Conservation (phyloP, 805 yeast species). For the Starmera quercuum region DNA sequence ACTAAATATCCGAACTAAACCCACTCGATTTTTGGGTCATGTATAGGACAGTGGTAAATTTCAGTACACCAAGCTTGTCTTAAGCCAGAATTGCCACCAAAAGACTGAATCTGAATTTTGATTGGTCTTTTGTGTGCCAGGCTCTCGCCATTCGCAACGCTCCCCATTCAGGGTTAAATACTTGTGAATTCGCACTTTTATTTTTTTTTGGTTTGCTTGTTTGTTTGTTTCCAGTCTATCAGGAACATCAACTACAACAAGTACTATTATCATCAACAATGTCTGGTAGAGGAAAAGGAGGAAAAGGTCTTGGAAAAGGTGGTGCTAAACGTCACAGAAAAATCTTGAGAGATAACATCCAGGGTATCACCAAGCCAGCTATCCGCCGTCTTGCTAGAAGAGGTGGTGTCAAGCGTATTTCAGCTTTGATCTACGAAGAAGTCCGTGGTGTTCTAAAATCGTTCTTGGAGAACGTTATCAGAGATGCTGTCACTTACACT, state of each 20-base stretch:
- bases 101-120: too few relatives aligned
- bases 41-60: too few relatives aligned
- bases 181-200: too few relatives aligned
- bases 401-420: constrained; percentile 99
- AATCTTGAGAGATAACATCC: constrained; percentile 98
- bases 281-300: constrained; percentile 99
- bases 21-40: too few relatives aligned
- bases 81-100: too few relatives aligned
- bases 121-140: too few relatives aligned
- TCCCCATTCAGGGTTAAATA: too few relatives aligned
- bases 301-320: constrained; percentile 99
- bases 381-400: constrained; percentile 99
- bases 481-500: constrained; percentile 99
- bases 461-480: constrained; percentile 93
- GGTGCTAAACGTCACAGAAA: constrained; percentile 99
- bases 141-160: too few relatives aligned
- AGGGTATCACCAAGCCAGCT: constrained; percentile 99
- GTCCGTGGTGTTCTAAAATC: constrained; percentile 95
- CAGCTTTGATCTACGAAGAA: constrained; percentile 97
- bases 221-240: too few relatives aligned
- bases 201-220: too few relatives aligned
- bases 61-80: too few relatives aligned
- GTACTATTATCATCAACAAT: constrained; percentile 34
- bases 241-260: neutral
- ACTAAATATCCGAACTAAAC: too few relatives aligned